Conservation (phyloP, 768 basidiomycete genomes). For the Phaeolepiota aurea region DNA sequence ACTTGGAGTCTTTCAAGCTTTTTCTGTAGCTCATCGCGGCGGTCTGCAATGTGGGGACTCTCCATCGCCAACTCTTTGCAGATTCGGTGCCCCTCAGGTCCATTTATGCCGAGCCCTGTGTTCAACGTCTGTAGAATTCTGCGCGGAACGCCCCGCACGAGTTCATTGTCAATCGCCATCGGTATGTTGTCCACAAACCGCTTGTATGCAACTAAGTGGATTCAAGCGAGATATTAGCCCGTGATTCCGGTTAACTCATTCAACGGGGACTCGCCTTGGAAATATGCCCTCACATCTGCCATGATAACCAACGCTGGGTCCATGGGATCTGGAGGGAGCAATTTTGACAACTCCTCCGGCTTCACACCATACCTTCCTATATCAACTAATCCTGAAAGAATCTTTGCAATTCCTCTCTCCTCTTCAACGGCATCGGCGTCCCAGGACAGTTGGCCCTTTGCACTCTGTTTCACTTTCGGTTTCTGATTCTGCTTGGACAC, state of each 20-base stretch:
- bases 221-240: not conserved
- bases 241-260: not conserved
- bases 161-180: slow-evolving; percentile 45
- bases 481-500: not conserved
- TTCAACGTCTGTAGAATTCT: slow-evolving; percentile 37
- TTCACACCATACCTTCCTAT: slow-evolving; percentile 25
- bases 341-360: slow-evolving; percentile 31
- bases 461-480: not conserved
- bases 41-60: slow-evolving; percentile 30
- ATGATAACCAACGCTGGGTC: slow-evolving; percentile 51
- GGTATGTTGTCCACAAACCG: slow-evolving; percentile 51
- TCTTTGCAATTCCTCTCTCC: slow-evolving; percentile 15
- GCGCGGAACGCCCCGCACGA: slow-evolving; percentile 42
- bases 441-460: not conserved
- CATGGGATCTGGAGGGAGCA: slow-evolving; percentile 38
- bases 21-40: slow-evolving; percentile 38
- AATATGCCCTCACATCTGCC: slow-evolving; percentile 61
- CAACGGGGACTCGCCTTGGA: slow-evolving; percentile 43
- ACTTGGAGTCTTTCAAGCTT: slow-evolving; percentile 40
- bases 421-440: not conserved
- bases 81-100: slow-evolving; percentile 33
- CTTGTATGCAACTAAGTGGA: slow-evolving; percentile 50
- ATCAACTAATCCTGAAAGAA: slow-evolving; percentile 21
- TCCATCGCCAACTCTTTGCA: slow-evolving; percentile 49
- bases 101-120: slow-evolving; percentile 42